Evolutionary conservation across 805 yeast species (phyloP), one percentile per base, ranked within the genome.

Genomic region (Starmerella apicola): DNA sequence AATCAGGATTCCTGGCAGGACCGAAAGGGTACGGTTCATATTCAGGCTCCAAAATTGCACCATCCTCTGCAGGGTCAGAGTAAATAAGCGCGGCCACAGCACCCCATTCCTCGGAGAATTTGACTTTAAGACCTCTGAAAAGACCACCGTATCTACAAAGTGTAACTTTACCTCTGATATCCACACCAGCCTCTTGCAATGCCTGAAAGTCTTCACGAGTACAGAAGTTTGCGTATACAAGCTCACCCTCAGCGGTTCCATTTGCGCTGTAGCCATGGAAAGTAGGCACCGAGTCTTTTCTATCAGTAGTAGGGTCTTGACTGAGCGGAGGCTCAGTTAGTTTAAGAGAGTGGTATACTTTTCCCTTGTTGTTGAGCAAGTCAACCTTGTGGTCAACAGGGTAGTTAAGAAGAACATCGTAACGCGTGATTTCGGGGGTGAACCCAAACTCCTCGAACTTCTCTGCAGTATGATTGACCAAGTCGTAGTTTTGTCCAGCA

Each of bases 211-310:
- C 91, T 37, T 67, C 67, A 38, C 59, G 62, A 3, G 74, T 66
- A 41, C 91, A 91, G 56, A 74, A 78, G 55, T 81, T 78, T 35
- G 75, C 83, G 56, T 71, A 81, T 4, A 81, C 67, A 44, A 68
- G 72, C 45, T 70, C 62, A 1, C 75, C 80, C 4, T 84, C 78
- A 32, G 75, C 81, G 50, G 79, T 78, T 30, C 91, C 93, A 41
- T 70, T 67, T 8, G 81, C 85, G 4, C 82, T 74, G 52, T 78
- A 81, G 1, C 83, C 85, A 54, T 78, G 77, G 62, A 81, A 81
- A 0, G 84, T 76, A 12, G 85, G 86, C 20, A 78, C 68, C 26
- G 66, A 57, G 43, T 67, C 71, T 22, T 64, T 63, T n/a, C 56
- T 53, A 7, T 53, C 51, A 1, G 77, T 60, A 10, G 72, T 68